These are phyloP conservation scores for Epichloe gansuensis DNA, from an alignment of 2,329 filamentous ascomycete genomes.

Conservation along the genomic window DNA sequence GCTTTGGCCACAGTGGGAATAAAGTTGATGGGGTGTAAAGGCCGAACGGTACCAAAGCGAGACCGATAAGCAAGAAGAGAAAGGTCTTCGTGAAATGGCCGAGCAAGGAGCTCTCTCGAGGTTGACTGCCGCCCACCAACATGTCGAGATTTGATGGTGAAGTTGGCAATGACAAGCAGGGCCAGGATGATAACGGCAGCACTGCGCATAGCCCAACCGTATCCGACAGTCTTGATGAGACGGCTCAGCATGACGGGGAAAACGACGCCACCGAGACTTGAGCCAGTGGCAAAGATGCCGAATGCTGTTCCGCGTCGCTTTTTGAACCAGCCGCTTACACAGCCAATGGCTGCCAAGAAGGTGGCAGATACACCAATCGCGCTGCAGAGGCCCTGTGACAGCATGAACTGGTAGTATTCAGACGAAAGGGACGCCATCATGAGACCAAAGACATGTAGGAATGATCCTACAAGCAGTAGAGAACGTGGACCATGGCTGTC, in stretches of 20 bases:
- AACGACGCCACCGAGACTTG: slow-evolving; percentile 26
- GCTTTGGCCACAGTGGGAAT: slow-evolving; percentile 10
- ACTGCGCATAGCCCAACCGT: slow-evolving; percentile 27
- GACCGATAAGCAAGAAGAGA: slow-evolving; percentile 13
- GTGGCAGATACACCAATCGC: slow-evolving; percentile 24
- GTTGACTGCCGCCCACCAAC: not conserved
- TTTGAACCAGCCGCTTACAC: slow-evolving; percentile 23
- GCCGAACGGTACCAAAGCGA: slow-evolving; percentile 18
- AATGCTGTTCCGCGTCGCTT: slow-evolving; percentile 23
- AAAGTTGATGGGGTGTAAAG: slow-evolving; percentile 19
- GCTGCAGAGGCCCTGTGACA: slow-evolving; percentile 26
- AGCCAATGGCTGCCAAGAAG: slow-evolving; percentile 21
- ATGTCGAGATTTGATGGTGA: slow-evolving; percentile 19
- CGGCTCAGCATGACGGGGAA: slow-evolving; percentile 28
- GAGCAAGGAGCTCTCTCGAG: slow-evolving; percentile 3
- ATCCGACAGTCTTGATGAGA: slow-evolving; percentile 24
- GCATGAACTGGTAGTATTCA: slow-evolving; percentile 8
- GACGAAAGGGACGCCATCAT: slow-evolving; percentile 7
- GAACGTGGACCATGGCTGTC: slow-evolving; percentile 50
- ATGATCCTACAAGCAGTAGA: slow-evolving; percentile 37
- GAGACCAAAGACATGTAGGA: slow-evolving; percentile 47
- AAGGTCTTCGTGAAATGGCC: slow-evolving; percentile 16
- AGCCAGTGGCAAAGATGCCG: slow-evolving; percentile 23
- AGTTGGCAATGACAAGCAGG: slow-evolving; percentile 20
- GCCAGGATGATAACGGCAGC: slow-evolving; percentile 25